phyloP scores from a whole-genome alignment of 2,329 filamentous ascomycete genomes.

The Monosporascus cannonballus region DNA sequence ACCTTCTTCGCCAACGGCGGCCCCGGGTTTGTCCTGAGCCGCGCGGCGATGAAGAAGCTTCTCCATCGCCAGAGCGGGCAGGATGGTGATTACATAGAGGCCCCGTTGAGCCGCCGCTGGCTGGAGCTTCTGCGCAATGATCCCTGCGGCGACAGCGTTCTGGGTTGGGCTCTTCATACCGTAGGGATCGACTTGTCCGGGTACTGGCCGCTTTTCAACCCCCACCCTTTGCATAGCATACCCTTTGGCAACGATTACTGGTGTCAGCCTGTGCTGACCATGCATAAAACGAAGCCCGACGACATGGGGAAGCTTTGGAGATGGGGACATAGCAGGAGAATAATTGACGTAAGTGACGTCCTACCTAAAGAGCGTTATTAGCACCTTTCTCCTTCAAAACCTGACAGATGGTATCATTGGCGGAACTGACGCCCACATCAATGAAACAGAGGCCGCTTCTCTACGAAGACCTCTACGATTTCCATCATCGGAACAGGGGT shows the following conservation, averaged over 20 bases:
- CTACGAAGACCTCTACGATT: slow-evolving; percentile 31
- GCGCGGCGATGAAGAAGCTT: slow-evolving; percentile 37
- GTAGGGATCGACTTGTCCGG: slow-evolving; percentile 39
- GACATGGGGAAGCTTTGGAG: slow-evolving; percentile 45
- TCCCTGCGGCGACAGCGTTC: slow-evolving; percentile 46
- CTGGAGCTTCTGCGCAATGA: slow-evolving; percentile 36
- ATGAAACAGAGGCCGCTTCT: slow-evolving; percentile 27
- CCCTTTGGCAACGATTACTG: slow-evolving; percentile 40
- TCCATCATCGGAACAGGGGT: slow-evolving; percentile 21
- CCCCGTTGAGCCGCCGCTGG: slow-evolving; percentile 33
- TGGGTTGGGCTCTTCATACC: slow-evolving; percentile 40
- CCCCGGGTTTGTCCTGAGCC: slow-evolving; percentile 39
- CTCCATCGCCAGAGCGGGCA: slow-evolving; percentile 25
- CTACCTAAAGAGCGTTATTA: not conserved
- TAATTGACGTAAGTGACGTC: slow-evolving; percentile 23
- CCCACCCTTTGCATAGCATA: slow-evolving; percentile 43
- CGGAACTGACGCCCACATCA: slow-evolving; percentile 19
- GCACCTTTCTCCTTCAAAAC: not conserved
- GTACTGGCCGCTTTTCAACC: slow-evolving; percentile 43
- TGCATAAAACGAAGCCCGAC: slow-evolving; percentile 40
- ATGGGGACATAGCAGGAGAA: slow-evolving; percentile 32
- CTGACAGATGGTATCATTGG: slow-evolving; percentile 10
- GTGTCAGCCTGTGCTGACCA: slow-evolving; percentile 44
- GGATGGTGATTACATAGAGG: slow-evolving; percentile 32
- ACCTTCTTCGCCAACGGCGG: slow-evolving; percentile 45